Conservation (phyloP, 2,329 filamentous ascomycete species). For the Tolypocladium endophyticum region DNA sequence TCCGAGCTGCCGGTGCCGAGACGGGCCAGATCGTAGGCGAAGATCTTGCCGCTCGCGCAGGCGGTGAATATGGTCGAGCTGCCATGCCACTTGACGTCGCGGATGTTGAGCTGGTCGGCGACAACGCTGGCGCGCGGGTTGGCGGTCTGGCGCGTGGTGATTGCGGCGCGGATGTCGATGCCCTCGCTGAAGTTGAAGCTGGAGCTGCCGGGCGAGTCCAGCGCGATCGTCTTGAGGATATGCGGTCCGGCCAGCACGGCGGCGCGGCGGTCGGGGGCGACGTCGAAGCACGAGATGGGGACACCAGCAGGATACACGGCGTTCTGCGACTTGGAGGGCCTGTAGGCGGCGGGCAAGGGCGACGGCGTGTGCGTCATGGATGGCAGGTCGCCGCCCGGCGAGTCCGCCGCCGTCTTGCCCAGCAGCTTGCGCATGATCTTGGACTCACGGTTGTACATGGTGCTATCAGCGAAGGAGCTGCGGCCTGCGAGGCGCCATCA, state of each 20-base stretch:
- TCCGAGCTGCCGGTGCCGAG: conserved; percentile 31
- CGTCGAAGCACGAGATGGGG: conserved; percentile 48
- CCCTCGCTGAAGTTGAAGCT: conserved; percentile 40
- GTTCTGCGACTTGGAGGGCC: conserved; percentile 45
- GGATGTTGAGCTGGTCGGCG: conserved; percentile 51
- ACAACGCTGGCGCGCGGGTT: conserved; percentile 27
- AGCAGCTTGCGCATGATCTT: conserved; percentile 52
- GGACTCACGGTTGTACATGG: conserved; percentile 42
- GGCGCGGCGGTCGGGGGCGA: conserved; percentile 43
- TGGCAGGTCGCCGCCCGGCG: conserved; percentile 31
- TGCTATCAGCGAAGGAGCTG: conserved; percentile 12
- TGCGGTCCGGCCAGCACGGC: conserved; percentile 49
- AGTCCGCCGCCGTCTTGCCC: conserved; percentile 39
- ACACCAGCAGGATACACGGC: conserved; percentile 38
- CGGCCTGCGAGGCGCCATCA: conserved; percentile 22
- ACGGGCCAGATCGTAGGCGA: conserved; percentile 49
- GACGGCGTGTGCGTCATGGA: conserved; percentile 34
- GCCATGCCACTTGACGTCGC: conserved; percentile 49
- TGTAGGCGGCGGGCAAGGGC: conserved; percentile 28
- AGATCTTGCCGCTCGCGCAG: conserved; percentile 54
- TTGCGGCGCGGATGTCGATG: conserved; percentile 46
- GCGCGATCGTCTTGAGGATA: conserved; percentile 48
- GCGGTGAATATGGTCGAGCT: conserved; percentile 50
- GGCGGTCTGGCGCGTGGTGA: conserved; percentile 36
- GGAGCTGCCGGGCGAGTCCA: conserved; percentile 33